These are phyloP conservation scores for Nectriaceae sp. DNA, from an alignment of 2,329 filamentous ascomycete species.

Conservation along the genomic window DNA sequence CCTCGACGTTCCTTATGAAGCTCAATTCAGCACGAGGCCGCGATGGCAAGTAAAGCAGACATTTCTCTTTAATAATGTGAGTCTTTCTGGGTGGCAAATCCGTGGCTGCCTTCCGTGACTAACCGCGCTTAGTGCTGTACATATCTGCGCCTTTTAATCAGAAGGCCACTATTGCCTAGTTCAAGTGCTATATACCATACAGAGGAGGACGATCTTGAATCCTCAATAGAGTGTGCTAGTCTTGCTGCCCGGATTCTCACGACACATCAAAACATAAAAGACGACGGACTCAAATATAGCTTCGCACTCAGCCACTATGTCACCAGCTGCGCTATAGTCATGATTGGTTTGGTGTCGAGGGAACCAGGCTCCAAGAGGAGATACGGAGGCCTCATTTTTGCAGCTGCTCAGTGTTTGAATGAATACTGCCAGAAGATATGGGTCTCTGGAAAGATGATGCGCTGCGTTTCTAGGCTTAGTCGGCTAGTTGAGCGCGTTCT, in stretches of 20 bases:
- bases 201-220: constrained; percentile 17
- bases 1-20: constrained; percentile 2
- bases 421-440: constrained; percentile 18
- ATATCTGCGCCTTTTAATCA: constrained; percentile 18
- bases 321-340: constrained; percentile 19
- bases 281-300: constrained; percentile 15
- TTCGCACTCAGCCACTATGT: constrained; percentile 20
- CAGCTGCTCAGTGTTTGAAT: constrained; percentile 14
- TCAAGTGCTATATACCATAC: neutral
- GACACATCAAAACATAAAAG: constrained; percentile 14
- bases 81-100: neutral
- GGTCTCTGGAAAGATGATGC: constrained; percentile 22
- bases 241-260: constrained; percentile 15
- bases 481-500: constrained; percentile 8
- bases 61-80: constrained; percentile 10
- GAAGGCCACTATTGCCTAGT: constrained; percentile 8
- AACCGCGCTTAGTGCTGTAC: constrained; percentile 11
- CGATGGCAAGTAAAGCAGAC: constrained; percentile 18
- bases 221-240: constrained; percentile 11
- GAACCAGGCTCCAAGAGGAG: constrained; percentile 12
- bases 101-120: neutral
- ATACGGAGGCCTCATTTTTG: constrained; percentile 8
- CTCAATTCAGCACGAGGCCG: constrained; percentile 10
- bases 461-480: constrained; percentile 14
- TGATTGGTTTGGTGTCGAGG: constrained; percentile 17